A percentile compares a stretch with the other conserved stretches of the same genome.
Evolutionary conservation across 2,329 filamentous ascomycete genomes (phyloP).

Genomic region (Colletotrichum agaves): DNA sequence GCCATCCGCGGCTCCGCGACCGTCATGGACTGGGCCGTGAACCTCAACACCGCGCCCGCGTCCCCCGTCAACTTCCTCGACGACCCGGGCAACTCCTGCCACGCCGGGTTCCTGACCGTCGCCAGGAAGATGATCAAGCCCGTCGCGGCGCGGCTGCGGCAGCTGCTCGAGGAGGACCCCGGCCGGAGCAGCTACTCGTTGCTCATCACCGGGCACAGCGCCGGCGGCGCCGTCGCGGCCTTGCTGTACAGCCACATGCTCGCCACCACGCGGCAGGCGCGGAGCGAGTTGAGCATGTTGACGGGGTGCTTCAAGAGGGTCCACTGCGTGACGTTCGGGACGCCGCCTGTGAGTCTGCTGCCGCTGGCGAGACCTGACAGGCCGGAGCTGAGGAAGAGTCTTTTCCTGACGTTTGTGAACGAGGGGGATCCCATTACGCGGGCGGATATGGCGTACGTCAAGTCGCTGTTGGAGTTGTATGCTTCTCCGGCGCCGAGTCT

Average conservation of each 20-base stretch:
- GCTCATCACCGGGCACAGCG: constrained; percentile 87
- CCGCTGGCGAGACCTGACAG: constrained; percentile 71
- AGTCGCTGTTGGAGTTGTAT: constrained; percentile 77
- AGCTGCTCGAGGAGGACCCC: constrained; percentile 78
- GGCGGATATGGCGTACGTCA: constrained; percentile 81
- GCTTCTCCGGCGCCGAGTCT: constrained; percentile 64
- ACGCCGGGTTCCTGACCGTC: constrained; percentile 81
- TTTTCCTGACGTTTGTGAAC: constrained; percentile 85
- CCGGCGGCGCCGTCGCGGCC: constrained; percentile 84
- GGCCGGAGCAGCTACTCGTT: constrained; percentile 73
- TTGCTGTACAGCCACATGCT: constrained; percentile 88
- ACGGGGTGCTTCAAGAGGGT: constrained; percentile 79
- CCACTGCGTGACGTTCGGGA: constrained; percentile 88
- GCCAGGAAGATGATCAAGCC: constrained; percentile 80
- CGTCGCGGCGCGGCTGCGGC: constrained; percentile 75
- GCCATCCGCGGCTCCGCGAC: constrained; percentile 84
- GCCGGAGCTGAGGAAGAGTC: constrained; percentile 66
- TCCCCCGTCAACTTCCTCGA: constrained; percentile 79
- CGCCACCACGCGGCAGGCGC: constrained; percentile 56
- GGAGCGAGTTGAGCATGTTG: constrained; percentile 76
- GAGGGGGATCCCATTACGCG: constrained; percentile 85
- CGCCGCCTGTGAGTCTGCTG: constrained; percentile 79
- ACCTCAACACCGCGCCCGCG: constrained; percentile 76
- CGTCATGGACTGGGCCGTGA: constrained; percentile 89
- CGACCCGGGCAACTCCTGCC: constrained; percentile 80